phyloP scores from a whole-genome alignment of 768 basidiomycete species.

The Russula olivacea region DNA sequence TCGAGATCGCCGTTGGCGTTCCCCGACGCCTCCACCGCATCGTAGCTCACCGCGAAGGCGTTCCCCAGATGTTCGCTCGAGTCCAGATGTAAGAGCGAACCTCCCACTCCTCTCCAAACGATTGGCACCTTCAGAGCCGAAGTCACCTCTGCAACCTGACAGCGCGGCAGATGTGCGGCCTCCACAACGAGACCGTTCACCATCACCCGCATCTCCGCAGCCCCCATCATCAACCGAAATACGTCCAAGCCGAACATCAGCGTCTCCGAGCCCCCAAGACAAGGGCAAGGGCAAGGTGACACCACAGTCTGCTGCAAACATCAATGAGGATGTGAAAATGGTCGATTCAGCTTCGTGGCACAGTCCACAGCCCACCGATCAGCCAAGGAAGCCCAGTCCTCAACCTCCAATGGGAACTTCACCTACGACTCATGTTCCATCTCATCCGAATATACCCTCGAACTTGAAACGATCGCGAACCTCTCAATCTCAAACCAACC shows the following conservation, averaged over 20 bases:
- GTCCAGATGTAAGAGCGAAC: background rate
- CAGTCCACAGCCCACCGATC: slow-evolving; percentile 12
- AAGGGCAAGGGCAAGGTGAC: slow-evolving; percentile 21
- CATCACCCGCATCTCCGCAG: slow-evolving; percentile 10
- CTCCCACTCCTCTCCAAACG: background rate
- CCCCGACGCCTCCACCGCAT: slow-evolving; percentile 14
- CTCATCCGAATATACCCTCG: slow-evolving; percentile 1
- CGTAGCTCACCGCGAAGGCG: slow-evolving; percentile 13
- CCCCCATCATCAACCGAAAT: background rate
- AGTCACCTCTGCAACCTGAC: background rate
- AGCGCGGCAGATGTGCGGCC: background rate
- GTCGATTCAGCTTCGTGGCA: slow-evolving; percentile 6
- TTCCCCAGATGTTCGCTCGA: slow-evolving; percentile 13
- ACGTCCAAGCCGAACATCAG: background rate
- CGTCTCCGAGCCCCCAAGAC: slow-evolving; percentile 2
- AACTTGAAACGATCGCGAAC: slow-evolving; percentile 14
- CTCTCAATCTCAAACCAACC: slow-evolving; percentile 1
- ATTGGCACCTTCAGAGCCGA: slow-evolving; percentile 7
- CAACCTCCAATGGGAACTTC: slow-evolving; percentile 5
- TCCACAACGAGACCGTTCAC: slow-evolving; percentile 8
- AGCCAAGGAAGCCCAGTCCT: slow-evolving; percentile 14
- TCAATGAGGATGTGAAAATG: slow-evolving; percentile 20
- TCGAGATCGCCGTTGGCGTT: slow-evolving; percentile 15
- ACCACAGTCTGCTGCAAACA: background rate
- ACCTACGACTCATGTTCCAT: background rate